Conservation (phyloP, 306 rosid species). For the Echinosophora koreensis region DNA sequence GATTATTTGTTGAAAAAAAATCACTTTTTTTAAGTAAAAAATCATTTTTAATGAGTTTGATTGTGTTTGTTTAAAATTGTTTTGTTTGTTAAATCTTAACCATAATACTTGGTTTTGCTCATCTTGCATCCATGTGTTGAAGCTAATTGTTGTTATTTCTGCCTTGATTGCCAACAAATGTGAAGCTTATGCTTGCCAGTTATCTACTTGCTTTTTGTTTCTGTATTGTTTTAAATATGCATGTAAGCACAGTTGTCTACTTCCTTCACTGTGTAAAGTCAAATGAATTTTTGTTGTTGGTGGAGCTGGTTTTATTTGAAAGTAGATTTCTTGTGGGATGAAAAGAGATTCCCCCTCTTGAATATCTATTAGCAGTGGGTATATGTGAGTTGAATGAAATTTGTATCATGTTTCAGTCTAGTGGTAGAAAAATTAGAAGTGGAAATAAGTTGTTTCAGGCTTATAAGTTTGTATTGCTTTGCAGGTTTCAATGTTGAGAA, state of each 20-base stretch:
- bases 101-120: background rate
- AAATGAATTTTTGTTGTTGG: background rate
- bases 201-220: constrained; percentile 8
- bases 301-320: constrained; percentile 13
- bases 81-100: background rate
- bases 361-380: constrained; percentile 8
- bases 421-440: constrained; percentile 1
- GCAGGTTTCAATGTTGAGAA: constrained; percentile 98
- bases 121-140: background rate
- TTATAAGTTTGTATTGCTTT: constrained; percentile 16
- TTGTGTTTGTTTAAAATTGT: background rate
- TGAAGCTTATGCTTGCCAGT: constrained; percentile 21
- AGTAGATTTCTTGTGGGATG: constrained; percentile 29
- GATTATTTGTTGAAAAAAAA: too few species aligned
- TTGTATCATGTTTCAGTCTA: background rate
- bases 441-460: constrained; percentile 37
- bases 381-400: constrained; percentile 32
- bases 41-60: too few species aligned
- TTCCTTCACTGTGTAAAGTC: background rate
- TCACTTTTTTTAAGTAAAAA: too few species aligned
- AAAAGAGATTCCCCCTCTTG: background rate
- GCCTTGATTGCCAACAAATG: too few species aligned
- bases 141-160: constrained; percentile 2
- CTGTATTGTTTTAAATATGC: constrained; percentile 15
- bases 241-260: constrained; percentile 11